Evolutionary conservation across 2,329 filamentous ascomycete genomes (phyloP).

Genomic region (Paracamarosporium sp.): DNA sequence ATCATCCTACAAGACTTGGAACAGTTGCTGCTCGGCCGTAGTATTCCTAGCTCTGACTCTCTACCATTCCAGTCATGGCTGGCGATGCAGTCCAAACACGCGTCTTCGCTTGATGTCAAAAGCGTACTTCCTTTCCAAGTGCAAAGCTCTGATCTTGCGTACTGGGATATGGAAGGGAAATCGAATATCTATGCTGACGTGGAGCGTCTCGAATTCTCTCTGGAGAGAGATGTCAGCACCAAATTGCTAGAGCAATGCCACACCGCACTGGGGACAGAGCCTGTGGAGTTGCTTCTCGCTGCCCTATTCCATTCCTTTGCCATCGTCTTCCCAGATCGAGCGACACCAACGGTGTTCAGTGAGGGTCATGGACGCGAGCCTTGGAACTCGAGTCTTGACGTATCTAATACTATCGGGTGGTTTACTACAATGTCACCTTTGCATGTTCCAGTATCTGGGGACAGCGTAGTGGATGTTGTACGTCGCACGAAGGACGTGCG

Average conservation of each 20-base stretch:
- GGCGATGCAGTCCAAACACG: conserved; percentile 6
- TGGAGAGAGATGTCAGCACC: conserved; percentile 9
- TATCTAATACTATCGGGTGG: conserved; percentile 24
- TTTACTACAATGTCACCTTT: conserved; percentile 23
- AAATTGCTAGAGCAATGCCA: conserved; percentile 9
- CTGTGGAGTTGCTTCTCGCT: conserved; percentile 31
- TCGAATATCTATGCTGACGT: conserved; percentile 12
- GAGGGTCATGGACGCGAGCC: conserved; percentile 25
- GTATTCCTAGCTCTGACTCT: neutral
- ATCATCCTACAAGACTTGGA: conserved; percentile 51
- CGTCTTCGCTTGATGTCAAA: neutral
- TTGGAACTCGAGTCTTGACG: conserved; percentile 29
- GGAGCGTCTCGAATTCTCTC: conserved; percentile 9
- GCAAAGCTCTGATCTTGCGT: conserved; percentile 21
- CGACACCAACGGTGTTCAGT: conserved; percentile 44
- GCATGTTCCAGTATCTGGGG: neutral
- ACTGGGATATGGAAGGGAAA: conserved; percentile 20
- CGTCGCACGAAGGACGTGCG: neutral
- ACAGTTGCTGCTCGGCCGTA: conserved; percentile 11
- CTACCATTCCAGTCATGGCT: conserved; percentile 18
- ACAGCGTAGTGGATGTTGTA: neutral
- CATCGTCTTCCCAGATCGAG: conserved; percentile 57
- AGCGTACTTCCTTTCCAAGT: conserved; percentile 11
- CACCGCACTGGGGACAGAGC: conserved; percentile 57
- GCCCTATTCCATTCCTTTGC: conserved; percentile 48